Base-by-base conservation (phyloP, 306 rosid species). In the Parietaria judaica region DNA sequence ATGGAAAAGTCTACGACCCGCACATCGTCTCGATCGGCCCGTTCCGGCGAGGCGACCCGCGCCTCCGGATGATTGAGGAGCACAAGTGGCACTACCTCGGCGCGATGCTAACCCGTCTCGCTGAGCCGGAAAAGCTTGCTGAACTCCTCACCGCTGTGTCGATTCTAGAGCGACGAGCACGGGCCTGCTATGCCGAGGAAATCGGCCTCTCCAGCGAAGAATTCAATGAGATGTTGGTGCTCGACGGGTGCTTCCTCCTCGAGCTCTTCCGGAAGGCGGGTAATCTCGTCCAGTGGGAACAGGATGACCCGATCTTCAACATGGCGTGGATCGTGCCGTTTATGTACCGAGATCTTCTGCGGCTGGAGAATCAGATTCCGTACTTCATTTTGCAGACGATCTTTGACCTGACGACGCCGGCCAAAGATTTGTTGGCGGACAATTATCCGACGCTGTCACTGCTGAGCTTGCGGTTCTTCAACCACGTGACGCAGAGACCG, bases 341-440 rank as follows among this genome's bases (percentile, higher is more conserved):
- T 23, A 57, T 86, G 14, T 74, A 60, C 50, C 47, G 83, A 5
- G 95, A 89, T 17, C 80, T 86, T 48, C 80, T 83, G n/a, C 71
- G 79, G 34, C 83, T 89, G 1, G 95, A 89, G 66, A 89, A 89
- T 58, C 95, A 89, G 55, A 77, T 89, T 10, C 97, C 97, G 0
- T 82, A 59, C 58, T 82, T 78, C 36, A 39, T 89, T 46, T 84
- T 89, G 5, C 60, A 78, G 12, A 38, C 15, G 1, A 44, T 86
- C 3, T 89, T 64, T 31, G 66, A 79, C 6, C 3, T 78, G 8
- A 67, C 83, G 1, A 60, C 65, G 5, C 58, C 75, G 0, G 64
- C 50, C 31, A 23, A 23, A 23, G 31, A 23, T 23, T 23, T 23
- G 31, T 23, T 23, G 17, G 37, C n/a, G 51, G 72, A 60, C 41